Percentiles rank a stretch among this genome's conserved stretches.
phyloP scores from a whole-genome alignment of 148 eudicot genomes.

The Heliamphora exappendiculata region DNA sequence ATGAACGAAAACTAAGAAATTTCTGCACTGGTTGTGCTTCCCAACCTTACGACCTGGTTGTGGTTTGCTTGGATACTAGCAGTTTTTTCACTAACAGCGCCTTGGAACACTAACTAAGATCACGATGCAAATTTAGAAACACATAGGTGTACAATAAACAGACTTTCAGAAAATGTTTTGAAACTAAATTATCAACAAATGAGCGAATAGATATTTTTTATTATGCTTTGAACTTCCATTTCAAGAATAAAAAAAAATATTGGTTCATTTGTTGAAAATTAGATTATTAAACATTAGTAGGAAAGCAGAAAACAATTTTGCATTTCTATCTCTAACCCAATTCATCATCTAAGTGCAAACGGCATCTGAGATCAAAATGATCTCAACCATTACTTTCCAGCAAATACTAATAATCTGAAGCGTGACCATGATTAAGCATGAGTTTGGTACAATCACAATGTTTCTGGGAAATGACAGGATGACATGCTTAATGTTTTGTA shows the following conservation, averaged over 20 bases:
- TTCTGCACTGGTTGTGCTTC: not conserved
- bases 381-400: not conserved
- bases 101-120: not conserved
- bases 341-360: not conserved
- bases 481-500: not conserved
- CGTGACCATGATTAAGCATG: not conserved
- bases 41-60: not conserved
- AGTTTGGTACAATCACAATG: not conserved
- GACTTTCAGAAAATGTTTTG: not conserved
- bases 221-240: not conserved
- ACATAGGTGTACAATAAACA: not conserved
- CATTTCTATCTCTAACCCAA: not conserved
- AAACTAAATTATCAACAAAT: not conserved
- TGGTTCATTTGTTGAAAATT: no score
- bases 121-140: not conserved
- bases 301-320: not conserved
- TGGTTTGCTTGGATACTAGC: not conserved
- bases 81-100: not conserved
- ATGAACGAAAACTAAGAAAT: not conserved
- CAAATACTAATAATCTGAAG: not conserved
- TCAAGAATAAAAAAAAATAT: no score
- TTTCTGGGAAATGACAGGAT: not conserved
- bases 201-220: not conserved
- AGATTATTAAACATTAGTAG: no score
- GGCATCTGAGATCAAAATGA: not conserved